Base-by-base conservation (phyloP, 148 eudicot genomes). In the Spergularia marina region DNA sequence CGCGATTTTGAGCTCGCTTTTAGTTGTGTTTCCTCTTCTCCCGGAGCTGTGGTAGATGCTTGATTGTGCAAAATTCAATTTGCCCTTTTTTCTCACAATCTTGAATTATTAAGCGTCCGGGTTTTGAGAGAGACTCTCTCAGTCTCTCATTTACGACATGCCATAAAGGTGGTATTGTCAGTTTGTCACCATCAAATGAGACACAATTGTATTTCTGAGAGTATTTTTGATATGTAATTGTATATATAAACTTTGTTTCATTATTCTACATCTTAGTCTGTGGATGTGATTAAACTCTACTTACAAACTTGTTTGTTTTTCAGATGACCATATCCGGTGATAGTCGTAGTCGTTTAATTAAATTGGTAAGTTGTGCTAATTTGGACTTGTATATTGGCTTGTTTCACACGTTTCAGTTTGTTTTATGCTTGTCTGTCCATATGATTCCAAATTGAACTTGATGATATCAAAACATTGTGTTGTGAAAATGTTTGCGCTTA, bases 291-390 rank as follows among this genome's bases (percentile, higher is more conserved):
- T 71, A 56, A 17, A 40, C 58, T 59, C 2, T 55, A 70, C 53
- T 76, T 2, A 34, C 47, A 36, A 53, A 53, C 21, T 60, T 57
- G 0, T 61, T 2, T 69, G 63, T 44, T 13, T 77, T 91, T 87
- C 96, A 95, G 98, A 78, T 89, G 66, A 95, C 87, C 14, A 82
- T 92, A 87, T 72, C 89, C 1, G 88, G 89, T 73, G 99, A 95
- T 74, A 81, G 72, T 68, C 97, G 97, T 10, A 71, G 86, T 61
- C 99, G 99, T 34, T 90, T 95, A 20, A 76, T 92, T 57, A 90
- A 92, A 83, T 65, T 95, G 96, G 99, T 92, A 54, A 92, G 96
- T 85, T 57, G 64, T 56, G 44, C 13, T 30, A 9, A 17, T 16
- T 51, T 56, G 7, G 13, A 49, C 10, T 72, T 70, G 17, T 53